Base-by-base conservation (phyloP, 2,329 filamentous ascomycete species). In the Didymella arachidicola region DNA sequence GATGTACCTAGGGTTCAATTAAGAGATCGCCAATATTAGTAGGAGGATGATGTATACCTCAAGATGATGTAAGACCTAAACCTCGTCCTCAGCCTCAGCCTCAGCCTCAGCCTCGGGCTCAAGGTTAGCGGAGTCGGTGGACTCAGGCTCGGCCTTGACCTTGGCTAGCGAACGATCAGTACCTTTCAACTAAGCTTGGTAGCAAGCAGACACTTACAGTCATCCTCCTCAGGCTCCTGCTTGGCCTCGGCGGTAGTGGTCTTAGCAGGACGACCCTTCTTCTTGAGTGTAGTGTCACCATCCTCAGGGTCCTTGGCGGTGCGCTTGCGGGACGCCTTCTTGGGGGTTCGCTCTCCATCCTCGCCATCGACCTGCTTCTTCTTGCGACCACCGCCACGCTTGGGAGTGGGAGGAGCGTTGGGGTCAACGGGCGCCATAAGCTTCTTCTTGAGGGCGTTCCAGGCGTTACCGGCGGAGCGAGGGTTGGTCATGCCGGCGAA, bases 381-480 rank as follows among this genome's bases (percentile, higher is more conserved):
- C 63, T 72, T 71, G 44, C 68, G 67, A 12, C 66, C 67, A 36
- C 51, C 47, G 7, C 61, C 54, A 11, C 53, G 57, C 58, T 66
- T 71, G 42, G 68, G 67, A 26, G 68, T 71, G 14, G 55, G 43
- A 12, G 64, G 57, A 7, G 42, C 43, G 29, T 18, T 46, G 10
- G 34, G 65, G 3, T 61, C 64, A 41, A 47, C n/a, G 25, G 57
- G 34, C 4, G 42, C 22, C 43, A 66, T 64, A 18, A 77, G 63
- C 65, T 77, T 77, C 62, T 38, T 53, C 60, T 68, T 72, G 63
- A 77, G 70, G 58, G 70, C 71, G 46, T 70, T 66, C 75, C 75
- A 77, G 30, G 75, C 74, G 48, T 78, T 78, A 60, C 67, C 59
- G 12, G 76, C 76, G 27, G 75, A 78, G 50, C 74, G 70, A 7